These are phyloP conservation scores for Macroventuria anomochaeta DNA, from an alignment of 2,329 filamentous ascomycete genomes.

Conservation along the genomic window DNA sequence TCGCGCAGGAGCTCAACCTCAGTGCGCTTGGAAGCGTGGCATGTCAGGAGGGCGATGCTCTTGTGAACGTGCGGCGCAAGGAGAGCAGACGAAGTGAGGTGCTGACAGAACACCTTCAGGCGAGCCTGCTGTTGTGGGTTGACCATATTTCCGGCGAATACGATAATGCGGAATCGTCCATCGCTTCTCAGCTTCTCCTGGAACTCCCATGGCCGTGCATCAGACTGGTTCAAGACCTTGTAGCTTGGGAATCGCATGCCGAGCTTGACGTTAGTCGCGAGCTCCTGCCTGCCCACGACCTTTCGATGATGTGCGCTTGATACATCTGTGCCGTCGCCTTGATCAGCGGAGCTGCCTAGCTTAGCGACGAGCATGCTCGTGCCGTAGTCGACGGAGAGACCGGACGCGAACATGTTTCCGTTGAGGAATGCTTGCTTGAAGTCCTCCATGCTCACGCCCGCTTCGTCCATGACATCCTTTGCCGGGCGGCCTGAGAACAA, in stretches of 20 bases:
- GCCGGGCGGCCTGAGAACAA: constrained; percentile 59
- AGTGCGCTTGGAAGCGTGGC: constrained; percentile 62
- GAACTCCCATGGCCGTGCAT: constrained; percentile 64
- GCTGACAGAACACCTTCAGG: constrained; percentile 57
- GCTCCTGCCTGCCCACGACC: constrained; percentile 44
- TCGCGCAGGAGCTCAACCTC: constrained; percentile 53
- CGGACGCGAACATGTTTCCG: constrained; percentile 65
- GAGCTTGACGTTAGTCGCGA: constrained; percentile 56
- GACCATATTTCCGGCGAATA: constrained; percentile 68
- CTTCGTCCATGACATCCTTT: constrained; percentile 65
- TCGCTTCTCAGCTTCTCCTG: constrained; percentile 64
- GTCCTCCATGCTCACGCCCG: constrained; percentile 66
- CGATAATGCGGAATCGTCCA: constrained; percentile 64
- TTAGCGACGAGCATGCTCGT: constrained; percentile 63
- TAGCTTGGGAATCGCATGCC: constrained; percentile 66
- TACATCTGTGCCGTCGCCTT: constrained; percentile 58
- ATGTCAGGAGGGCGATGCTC: constrained; percentile 65
- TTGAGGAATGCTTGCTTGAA: constrained; percentile 68
- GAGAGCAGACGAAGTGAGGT: constrained; percentile 51
- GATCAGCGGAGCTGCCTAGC: constrained; percentile 50
- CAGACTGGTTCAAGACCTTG: constrained; percentile 66
- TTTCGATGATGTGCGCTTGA: constrained; percentile 10
- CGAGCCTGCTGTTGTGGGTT: constrained; percentile 52
- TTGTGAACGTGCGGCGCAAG: constrained; percentile 55
- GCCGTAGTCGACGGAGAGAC: constrained; percentile 65